Base-by-base conservation (phyloP, 352 stramenopile species). In the Phytophthora lateralis region DNA sequence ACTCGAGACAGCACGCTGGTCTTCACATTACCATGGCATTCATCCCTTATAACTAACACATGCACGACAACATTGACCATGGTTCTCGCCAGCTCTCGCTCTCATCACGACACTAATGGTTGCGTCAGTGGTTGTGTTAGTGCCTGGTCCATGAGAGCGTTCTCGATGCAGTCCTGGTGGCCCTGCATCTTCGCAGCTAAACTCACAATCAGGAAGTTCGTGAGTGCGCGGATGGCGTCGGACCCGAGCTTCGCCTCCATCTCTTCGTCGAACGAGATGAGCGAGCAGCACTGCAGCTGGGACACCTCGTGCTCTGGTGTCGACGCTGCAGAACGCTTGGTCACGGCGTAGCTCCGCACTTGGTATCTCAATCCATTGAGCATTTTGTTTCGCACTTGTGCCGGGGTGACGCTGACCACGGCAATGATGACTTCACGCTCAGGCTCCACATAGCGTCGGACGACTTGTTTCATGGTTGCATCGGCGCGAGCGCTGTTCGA, bases 391-490 rank as follows among this genome's bases (percentile, higher is more conserved):
- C 53, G 63, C 7, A 83, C 63, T 53, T 78, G 64, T 10, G 73
- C 43, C 9, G 68, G 60, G 14, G 63, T 49, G 3, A 71, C 63
- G 14, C 73, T 47, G 6, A 67, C 61, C 17, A 69, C 66, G 46
- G 72, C 70, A 21, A 75, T 65, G 11, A 80, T 43, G 9, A 80
- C 35, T 27, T 77, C 57, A 8, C 71, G 67, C 5, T 77, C 49
- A 10, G 42, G 29, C 38, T 80, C 71, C 0, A 76, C 49, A 26
- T 70, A 69, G n/a, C 66, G 61, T 20, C 66, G 54, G 2, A 78
- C 32, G 14, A 71, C 59, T 30, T 68, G 63, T 20, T 70, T 75
- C n/a, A 68, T 69, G 1, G 42, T 60, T 18, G 72, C 58, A 45
- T 76, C 58, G 8, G 60, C 69, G 6, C 63, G 63, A 20, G 52